Evolutionary conservation across 164 flowering plant genomes (phyloP).

Genomic region (Magnolia changhungtana): DNA sequence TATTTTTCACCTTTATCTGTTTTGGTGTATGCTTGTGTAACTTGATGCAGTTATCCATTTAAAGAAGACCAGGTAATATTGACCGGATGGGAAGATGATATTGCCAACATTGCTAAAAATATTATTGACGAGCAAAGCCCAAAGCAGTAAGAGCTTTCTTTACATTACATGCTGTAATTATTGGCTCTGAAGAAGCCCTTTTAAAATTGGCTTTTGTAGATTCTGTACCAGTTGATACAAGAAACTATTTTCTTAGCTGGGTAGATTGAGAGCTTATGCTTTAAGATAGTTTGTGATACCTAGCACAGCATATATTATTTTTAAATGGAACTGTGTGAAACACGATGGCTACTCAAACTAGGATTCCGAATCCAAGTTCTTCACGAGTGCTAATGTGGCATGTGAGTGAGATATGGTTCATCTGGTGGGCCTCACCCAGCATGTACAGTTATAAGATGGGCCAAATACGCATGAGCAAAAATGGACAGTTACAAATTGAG

Average conservation of each 20-base stretch:
- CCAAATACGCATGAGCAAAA: background rate
- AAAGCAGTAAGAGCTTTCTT: slow-evolving; percentile 43
- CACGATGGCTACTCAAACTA: background rate
- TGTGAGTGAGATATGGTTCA: background rate
- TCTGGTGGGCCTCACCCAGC: background rate
- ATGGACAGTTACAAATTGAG: background rate
- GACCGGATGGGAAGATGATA: slow-evolving; percentile 72
- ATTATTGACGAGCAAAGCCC: slow-evolving; percentile 68
- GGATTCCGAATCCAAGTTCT: background rate
- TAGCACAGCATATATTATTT: background rate
- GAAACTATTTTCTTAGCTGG: background rate
- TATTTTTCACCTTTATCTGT: background rate
- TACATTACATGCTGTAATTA: background rate
- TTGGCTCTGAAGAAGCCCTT: background rate
- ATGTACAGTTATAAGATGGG: background rate
- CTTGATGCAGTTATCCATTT: slow-evolving; percentile 33
- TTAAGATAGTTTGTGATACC: background rate
- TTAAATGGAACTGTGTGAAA: background rate
- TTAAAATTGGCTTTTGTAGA: background rate
- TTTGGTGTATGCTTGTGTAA: background rate
- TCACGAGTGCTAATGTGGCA: background rate
- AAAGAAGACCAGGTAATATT: slow-evolving; percentile 42
- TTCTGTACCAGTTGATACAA: background rate
- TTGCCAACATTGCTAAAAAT: slow-evolving; percentile 52
- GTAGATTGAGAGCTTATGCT: background rate